These are phyloP conservation scores for Colletotrichum falcatum DNA, from an alignment of 2,329 filamentous ascomycete genomes.

Conservation along the genomic window DNA sequence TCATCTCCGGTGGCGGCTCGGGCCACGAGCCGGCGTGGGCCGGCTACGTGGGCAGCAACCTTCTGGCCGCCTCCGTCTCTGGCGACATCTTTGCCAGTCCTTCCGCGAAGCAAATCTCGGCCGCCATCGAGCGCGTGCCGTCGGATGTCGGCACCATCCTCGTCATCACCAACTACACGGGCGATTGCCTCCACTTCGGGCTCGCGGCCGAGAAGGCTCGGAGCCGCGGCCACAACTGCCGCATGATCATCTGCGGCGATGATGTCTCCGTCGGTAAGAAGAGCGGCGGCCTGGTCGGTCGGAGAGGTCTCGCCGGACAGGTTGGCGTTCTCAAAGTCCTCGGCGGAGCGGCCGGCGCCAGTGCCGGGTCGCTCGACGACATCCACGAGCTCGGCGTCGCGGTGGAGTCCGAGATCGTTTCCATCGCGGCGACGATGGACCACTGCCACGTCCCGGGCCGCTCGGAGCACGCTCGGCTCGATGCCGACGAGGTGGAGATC, in stretches of 20 bases:
- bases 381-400: slow-evolving; percentile 63
- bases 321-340: slow-evolving; percentile 70
- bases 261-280: slow-evolving; percentile 73
- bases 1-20: slow-evolving; percentile 68
- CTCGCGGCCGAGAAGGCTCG: slow-evolving; percentile 69
- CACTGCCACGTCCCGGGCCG: slow-evolving; percentile 71
- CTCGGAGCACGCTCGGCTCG: slow-evolving; percentile 60
- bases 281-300: slow-evolving; percentile 66
- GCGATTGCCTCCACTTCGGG: slow-evolving; percentile 72
- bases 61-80: slow-evolving; percentile 70
- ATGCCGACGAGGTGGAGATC: slow-evolving; percentile 67
- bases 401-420: slow-evolving; percentile 64
- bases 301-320: slow-evolving; percentile 72
- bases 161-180: slow-evolving; percentile 74
- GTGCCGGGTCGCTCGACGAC: slow-evolving; percentile 60
- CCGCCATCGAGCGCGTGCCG: slow-evolving; percentile 67
- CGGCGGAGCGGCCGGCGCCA: slow-evolving; percentile 60
- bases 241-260: slow-evolving; percentile 72
- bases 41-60: slow-evolving; percentile 71
- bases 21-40: slow-evolving; percentile 73
- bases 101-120: slow-evolving; percentile 71
- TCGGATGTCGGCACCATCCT: slow-evolving; percentile 68
- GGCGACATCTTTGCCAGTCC: slow-evolving; percentile 75
- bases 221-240: slow-evolving; percentile 64
- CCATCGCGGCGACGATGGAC: slow-evolving; percentile 69